phyloP scores from a whole-genome alignment of 2,329 filamentous ascomycete genomes.

The Cladosporium phlei region DNA sequence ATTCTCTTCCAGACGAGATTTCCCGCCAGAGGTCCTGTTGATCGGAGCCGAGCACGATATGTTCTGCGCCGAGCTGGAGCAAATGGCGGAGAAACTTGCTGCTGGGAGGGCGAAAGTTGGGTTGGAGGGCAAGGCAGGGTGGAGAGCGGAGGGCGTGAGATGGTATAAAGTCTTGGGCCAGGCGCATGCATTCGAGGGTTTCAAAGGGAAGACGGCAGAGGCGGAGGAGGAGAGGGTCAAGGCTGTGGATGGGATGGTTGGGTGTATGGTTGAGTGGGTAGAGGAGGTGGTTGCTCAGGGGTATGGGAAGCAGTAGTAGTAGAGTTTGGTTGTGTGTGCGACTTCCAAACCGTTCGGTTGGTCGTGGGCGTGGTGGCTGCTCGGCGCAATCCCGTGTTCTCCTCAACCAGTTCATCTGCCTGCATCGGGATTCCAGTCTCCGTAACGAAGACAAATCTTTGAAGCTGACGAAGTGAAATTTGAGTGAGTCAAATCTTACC shows the following conservation, averaged over 20 bases:
- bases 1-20: conserved; percentile 16
- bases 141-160: conserved; percentile 15
- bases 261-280: too few relatives aligned
- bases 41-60: conserved; percentile 46
- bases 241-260: not conserved
- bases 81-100: conserved; percentile 31
- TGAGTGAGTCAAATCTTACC: conserved; percentile 1
- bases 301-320: too few relatives aligned
- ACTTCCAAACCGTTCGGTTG: too few relatives aligned
- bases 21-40: conserved; percentile 43
- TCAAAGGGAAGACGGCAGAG: conserved; percentile 6
- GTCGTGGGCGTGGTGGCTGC: too few relatives aligned
- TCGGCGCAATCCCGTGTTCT: too few relatives aligned
- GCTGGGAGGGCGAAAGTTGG: conserved; percentile 15
- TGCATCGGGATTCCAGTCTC: too few relatives aligned
- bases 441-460: too few relatives aligned
- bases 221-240: not conserved
- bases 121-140: conserved; percentile 18
- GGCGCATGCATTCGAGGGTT: conserved; percentile 18
- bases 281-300: too few relatives aligned
- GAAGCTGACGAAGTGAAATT: not conserved
- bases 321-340: too few relatives aligned
- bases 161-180: conserved; percentile 18
- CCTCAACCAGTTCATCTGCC: too few relatives aligned
- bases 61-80: conserved; percentile 38